phyloP scores from a whole-genome alignment of 2,329 filamentous ascomycete species.

The Paecilomyces formosus region DNA sequence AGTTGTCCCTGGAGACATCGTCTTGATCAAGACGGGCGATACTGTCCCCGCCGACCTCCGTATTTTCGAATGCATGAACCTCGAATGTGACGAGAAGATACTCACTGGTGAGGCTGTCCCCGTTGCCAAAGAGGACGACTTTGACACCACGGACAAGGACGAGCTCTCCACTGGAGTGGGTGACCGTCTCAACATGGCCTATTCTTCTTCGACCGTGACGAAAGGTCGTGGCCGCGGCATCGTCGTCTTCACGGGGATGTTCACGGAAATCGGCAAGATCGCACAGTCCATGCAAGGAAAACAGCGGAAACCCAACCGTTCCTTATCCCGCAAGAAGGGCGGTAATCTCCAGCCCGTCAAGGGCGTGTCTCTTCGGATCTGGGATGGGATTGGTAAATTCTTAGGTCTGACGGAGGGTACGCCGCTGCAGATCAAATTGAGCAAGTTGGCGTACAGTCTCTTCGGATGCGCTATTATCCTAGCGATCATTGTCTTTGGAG shows the following conservation, averaged over 20 bases:
- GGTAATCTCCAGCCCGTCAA: slow-evolving; percentile 40
- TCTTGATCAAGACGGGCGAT: slow-evolving; percentile 46
- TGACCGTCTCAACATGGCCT: slow-evolving; percentile 54
- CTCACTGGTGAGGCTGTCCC: slow-evolving; percentile 56
- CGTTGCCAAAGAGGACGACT: slow-evolving; percentile 44
- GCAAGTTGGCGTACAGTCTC: slow-evolving; percentile 73
- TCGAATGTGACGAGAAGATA: slow-evolving; percentile 63
- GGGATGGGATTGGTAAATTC: slow-evolving; percentile 46
- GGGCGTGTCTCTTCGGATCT: slow-evolving; percentile 41
- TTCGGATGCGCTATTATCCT: slow-evolving; percentile 63
- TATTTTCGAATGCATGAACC: slow-evolving; percentile 55
- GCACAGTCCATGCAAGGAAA: slow-evolving; percentile 50
- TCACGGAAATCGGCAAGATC: slow-evolving; percentile 55
- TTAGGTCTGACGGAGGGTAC: slow-evolving; percentile 63
- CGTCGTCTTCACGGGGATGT: slow-evolving; percentile 54
- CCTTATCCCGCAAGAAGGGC: slow-evolving; percentile 40
- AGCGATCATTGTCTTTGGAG: slow-evolving; percentile 56
- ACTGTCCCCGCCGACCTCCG: slow-evolving; percentile 54
- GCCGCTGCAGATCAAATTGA: slow-evolving; percentile 75
- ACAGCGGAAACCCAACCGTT: slow-evolving; percentile 31
- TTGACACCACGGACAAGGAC: slow-evolving; percentile 18
- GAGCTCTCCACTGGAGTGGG: slow-evolving; percentile 40
- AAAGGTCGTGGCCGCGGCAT: slow-evolving; percentile 53
- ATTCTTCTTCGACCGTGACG: slow-evolving; percentile 53
- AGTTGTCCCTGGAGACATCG: slow-evolving; percentile 54